These are phyloP conservation scores for Luzula sylvatica DNA, from an alignment of 176 grass and related monocot genomes.

Conservation along the genomic window DNA sequence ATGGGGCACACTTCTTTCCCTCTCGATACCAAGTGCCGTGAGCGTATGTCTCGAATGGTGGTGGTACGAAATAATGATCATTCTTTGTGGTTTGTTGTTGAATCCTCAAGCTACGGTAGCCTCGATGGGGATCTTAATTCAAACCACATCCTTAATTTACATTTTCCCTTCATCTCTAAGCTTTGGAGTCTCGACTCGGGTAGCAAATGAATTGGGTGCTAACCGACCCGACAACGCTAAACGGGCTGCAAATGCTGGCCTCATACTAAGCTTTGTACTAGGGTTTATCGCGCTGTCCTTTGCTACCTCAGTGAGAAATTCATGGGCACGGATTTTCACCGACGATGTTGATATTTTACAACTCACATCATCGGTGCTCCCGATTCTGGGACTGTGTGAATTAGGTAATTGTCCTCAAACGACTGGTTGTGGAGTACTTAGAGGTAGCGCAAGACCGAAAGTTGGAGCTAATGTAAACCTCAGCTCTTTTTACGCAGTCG, in stretches of 20 bases:
- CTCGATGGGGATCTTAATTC: constrained; percentile 89
- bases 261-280: constrained; percentile 41
- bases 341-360: constrained; percentile 42
- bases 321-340: constrained; percentile 85
- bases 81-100: constrained; percentile 59
- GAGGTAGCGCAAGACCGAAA: constrained; percentile 73
- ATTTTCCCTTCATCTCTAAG: constrained; percentile 99
- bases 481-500: constrained; percentile 70
- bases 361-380: constrained; percentile 71
- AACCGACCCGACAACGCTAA: constrained; percentile 44
- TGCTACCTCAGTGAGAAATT: constrained; percentile 47
- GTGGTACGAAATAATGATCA: constrained; percentile 99
- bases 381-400: constrained; percentile 85
- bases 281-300: constrained; percentile 48
- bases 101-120: constrained; percentile 71
- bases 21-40: constrained; percentile 56
- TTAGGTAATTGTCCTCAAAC: constrained; percentile 97
- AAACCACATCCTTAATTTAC: constrained; percentile 85
- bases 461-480: constrained; percentile 73
- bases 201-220: constrained; percentile 82
- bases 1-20: constrained; percentile 41
- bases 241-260: constrained; percentile 38
- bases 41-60: constrained; percentile 98
- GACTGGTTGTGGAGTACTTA: constrained; percentile 80
- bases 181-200: constrained; percentile 84